Evolutionary conservation across 352 stramenopile species (phyloP), one percentile per base, ranked within the genome.

Genomic region (Phytophthora agathidicida): DNA sequence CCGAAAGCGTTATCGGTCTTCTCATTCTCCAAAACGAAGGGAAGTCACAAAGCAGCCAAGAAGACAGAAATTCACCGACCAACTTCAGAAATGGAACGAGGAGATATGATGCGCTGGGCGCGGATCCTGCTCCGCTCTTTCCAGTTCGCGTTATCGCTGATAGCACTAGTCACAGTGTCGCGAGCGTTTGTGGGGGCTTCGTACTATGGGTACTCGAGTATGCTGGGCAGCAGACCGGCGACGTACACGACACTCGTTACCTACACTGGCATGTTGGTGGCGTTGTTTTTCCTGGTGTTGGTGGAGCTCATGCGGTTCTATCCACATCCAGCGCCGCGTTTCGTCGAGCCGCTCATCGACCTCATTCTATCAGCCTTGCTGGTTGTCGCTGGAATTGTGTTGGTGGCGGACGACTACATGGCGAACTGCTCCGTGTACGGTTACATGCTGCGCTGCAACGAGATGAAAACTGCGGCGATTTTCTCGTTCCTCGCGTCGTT

Each of bases 161-260:
- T 92, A 26, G 80, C 83, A 19, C 55, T 92, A 16, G 73, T 75
- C 27, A 85, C 77, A 14, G n/a, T 92, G 14, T 83, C 80, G 22
- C 56, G 72, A 9, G 69, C 65, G 23, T 92, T 92, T 54, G 79
- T 88, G 19, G 65, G 68, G 20, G 64, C 75, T 6, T 81, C 77
- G 27, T 89, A 85, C 64, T 87, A 87, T 63, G 77, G 79, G 8
- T 89, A 86, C 65, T 77, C 75, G 28, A 88, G 70, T 45, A 91
- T 91, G 79, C 51, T 90, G 38, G 76, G 77, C 26, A 90, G 77
- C 49, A 71, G 74, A 58, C 60, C 76, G 5, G 71, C 75, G 24
- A 86, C 72, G 14, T 92, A 78, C 53, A 71, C 72, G 51, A 78
- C 71, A 10, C 46, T 92, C 8, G 68, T 83, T 39, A 83, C 80